Percentiles rank a stretch among this genome's conserved stretches.
Conservation (phyloP, 2,329 filamentous ascomycete species). For the Alternaria hordeiaustralica region DNA sequence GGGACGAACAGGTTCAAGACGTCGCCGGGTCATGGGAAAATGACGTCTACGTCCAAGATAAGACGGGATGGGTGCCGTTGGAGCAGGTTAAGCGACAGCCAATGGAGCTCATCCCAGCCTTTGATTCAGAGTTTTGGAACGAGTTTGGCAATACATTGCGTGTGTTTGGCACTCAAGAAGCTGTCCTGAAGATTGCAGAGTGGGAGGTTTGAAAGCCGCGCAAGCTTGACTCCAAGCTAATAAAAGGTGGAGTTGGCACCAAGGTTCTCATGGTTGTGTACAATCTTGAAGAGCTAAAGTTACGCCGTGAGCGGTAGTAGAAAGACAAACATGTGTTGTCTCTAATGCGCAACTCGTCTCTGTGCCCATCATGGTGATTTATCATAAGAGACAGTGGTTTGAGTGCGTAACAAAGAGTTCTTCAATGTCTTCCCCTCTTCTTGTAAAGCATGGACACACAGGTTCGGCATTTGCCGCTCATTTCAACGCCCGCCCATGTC, state of each 20-base stretch:
- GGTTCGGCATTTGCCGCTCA: not conserved
- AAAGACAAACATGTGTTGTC: not conserved
- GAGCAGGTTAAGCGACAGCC: conserved; percentile 25
- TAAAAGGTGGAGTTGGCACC: not conserved
- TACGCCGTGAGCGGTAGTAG: not conserved
- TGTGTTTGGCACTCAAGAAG: conserved; percentile 66
- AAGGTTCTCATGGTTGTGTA: not conserved
- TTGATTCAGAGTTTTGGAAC: conserved; percentile 62
- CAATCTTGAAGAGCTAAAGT: not conserved
- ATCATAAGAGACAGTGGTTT: not conserved
- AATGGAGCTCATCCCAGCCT: conserved; percentile 59
- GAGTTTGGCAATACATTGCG: conserved; percentile 65
- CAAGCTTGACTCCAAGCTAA: not conserved
- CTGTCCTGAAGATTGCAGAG: conserved; percentile 31
- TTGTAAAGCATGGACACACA: not conserved
- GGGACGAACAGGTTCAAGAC: not conserved
- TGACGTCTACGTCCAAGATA: conserved; percentile 23
- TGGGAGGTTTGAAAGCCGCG: conserved; percentile 18
- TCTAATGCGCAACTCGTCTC: not conserved
- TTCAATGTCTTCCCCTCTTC: not conserved
- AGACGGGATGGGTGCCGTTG: conserved; percentile 28
- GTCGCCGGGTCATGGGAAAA: conserved; percentile 27
- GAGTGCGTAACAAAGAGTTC: not conserved
- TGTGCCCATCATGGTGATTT: not conserved
- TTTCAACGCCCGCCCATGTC: not conserved